Evolutionary conservation across 2,329 filamentous ascomycete species (phyloP).

Genomic region (Aspergillus spinulosporus): DNA sequence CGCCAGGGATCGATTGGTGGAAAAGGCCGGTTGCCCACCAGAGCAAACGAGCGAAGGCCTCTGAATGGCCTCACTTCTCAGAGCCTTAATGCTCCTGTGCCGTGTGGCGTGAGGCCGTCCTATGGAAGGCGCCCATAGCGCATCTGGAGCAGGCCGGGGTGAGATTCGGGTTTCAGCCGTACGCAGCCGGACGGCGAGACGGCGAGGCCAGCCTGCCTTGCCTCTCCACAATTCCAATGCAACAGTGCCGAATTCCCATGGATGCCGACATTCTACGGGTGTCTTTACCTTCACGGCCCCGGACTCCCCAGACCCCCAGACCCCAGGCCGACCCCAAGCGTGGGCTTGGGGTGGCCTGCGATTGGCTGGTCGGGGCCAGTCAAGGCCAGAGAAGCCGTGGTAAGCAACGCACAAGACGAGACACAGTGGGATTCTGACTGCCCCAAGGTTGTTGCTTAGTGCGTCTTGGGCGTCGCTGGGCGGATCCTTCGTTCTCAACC

Average conservation of each 20-base stretch:
- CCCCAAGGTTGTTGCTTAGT: neutral
- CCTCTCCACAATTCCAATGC: neutral
- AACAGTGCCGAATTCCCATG: neutral
- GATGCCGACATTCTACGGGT: neutral
- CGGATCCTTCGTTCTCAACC: neutral
- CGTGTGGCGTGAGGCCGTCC: constrained; percentile 1
- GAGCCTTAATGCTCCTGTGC: neutral
- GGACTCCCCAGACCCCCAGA: neutral
- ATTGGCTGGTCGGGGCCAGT: neutral
- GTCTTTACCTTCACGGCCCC: neutral
- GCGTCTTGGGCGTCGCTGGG: constrained; percentile 4
- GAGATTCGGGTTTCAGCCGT: neutral
- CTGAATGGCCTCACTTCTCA: neutral
- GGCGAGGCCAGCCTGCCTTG: neutral
- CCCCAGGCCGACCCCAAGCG: too few species aligned
- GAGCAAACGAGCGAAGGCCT: neutral
- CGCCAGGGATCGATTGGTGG: constrained; percentile 1
- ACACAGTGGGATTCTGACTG: neutral
- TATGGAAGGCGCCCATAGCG: neutral
- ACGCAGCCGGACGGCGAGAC: neutral
- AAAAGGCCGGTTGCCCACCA: neutral
- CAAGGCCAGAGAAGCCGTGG: neutral
- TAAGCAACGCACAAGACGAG: neutral
- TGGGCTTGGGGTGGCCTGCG: neutral
- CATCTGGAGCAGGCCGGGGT: neutral